phyloP scores from a whole-genome alignment of 208 protist genomes.

The Leishmania guyanensis region DNA sequence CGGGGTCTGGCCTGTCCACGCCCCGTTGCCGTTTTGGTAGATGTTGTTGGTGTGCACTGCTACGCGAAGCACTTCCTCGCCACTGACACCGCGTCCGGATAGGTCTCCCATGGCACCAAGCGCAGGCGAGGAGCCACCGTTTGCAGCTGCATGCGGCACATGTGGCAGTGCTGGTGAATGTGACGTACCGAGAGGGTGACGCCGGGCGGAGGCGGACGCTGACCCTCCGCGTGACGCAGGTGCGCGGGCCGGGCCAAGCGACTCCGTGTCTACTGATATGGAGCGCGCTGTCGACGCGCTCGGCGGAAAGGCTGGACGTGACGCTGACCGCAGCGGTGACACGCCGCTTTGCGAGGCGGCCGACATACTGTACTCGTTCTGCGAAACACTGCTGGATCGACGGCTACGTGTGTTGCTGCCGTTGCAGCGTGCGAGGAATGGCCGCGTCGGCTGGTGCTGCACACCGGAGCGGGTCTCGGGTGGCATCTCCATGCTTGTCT shows the following conservation, averaged over 20 bases:
- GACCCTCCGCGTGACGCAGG: constrained; percentile 18
- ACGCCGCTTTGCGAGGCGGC: constrained; percentile 25
- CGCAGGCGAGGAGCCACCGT: neutral
- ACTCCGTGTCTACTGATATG: constrained; percentile 31
- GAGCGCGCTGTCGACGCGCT: constrained; percentile 22
- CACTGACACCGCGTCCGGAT: neutral
- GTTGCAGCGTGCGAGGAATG: constrained; percentile 12
- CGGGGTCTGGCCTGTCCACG: constrained; percentile 5
- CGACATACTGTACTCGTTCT: constrained; percentile 30
- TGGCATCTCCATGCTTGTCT: neutral
- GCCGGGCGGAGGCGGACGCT: constrained; percentile 18
- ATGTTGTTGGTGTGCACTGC: neutral
- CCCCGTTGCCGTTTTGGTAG: constrained; percentile 12
- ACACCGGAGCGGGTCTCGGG: neutral
- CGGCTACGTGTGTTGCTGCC: constrained; percentile 22
- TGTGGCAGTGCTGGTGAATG: constrained; percentile 8
- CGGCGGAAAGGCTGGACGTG: constrained; percentile 25
- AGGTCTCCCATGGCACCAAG: constrained; percentile 4
- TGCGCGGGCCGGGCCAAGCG: constrained; percentile 15
- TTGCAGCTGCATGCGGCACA: neutral
- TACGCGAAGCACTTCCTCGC: constrained; percentile 10
- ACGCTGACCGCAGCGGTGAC: constrained; percentile 29
- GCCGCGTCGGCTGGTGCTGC: constrained; percentile 20
- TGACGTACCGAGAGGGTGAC: constrained; percentile 9
- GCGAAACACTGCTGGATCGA: constrained; percentile 31